Evolutionary conservation across 805 yeast genomes (phyloP), one percentile per base, ranked within the genome.

Genomic region (Candida ovalis): DNA sequence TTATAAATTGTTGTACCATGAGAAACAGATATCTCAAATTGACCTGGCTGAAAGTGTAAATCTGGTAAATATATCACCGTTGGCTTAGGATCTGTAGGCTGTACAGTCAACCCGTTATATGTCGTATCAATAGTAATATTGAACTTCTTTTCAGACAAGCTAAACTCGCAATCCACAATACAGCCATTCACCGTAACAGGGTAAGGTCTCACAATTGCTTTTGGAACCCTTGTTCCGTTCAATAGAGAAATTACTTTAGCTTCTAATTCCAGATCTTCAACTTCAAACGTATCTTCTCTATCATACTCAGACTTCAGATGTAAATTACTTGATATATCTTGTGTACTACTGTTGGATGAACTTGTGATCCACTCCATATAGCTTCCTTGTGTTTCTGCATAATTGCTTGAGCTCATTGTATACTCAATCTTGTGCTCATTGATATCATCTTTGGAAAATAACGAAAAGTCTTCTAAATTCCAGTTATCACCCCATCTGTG

Each of bases 401-500:
- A 54, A 19, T 42, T 43, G 10, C 55, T 46, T 9, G 47, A 4
- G 2, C 42, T 39, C 49, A 58, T 17, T 8, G 46, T 45, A 24
- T 54, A 54, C 8, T 51, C 51, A 3, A n/a, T 18, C 19, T 51
- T 50, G 8, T n/a, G 25, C 50, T 57, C 54, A 23, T 49, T 47
- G 51, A 45, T 61, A 48, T 85, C 89, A 51, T 84, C 90, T 3
- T 72, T 67, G 1, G 94, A 84, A 86, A 85, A 92, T 48, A 92
- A 78, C 1, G 97, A 87, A 63, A 92, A 84, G 66, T 92, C 98
- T 62, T 92, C 99, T 55, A 89, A 82, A 59, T 92, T 92, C 96
- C 97, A 92, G 23, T 76, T 64, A 66, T 92, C 99, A 0, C 99
- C 99, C 84, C 87, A 82, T 60, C 78, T 69, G 67, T 94, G 96